These are phyloP conservation scores for Scedosporium apiospermum DNA, from an alignment of 2,329 filamentous ascomycete genomes.

Conservation along the genomic window DNA sequence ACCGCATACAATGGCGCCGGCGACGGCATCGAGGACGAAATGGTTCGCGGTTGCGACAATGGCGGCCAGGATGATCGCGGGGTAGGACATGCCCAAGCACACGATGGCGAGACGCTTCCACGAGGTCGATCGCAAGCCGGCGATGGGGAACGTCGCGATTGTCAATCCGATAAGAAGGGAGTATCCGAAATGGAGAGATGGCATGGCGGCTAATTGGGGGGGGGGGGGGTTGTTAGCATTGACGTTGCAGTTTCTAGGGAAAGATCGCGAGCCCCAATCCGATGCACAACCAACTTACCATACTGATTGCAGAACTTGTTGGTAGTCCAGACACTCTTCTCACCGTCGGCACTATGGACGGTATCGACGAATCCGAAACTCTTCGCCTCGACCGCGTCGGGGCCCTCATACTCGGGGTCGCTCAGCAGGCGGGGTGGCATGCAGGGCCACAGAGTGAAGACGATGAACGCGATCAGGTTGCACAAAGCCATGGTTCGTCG, in stretches of 20 bases:
- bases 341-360: slow-evolving; percentile 37
- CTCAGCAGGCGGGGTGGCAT: slow-evolving; percentile 55
- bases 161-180: slow-evolving; percentile 64
- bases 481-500: slow-evolving; percentile 52
- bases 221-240: slow-evolving; percentile 7
- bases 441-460: slow-evolving; percentile 55
- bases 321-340: slow-evolving; percentile 61
- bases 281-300: slow-evolving; percentile 31
- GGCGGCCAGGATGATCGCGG: slow-evolving; percentile 53
- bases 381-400: slow-evolving; percentile 47
- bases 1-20: slow-evolving; percentile 54
- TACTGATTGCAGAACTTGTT: slow-evolving; percentile 71
- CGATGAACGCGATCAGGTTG: slow-evolving; percentile 49
- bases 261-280: neutral
- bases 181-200: slow-evolving; percentile 67
- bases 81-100: slow-evolving; percentile 50
- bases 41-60: slow-evolving; percentile 67
- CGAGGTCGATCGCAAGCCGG: slow-evolving; percentile 38
- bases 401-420: slow-evolving; percentile 43
- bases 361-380: slow-evolving; percentile 54
- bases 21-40: slow-evolving; percentile 62
- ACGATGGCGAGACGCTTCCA: slow-evolving; percentile 38
- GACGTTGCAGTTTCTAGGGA: neutral
- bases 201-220: slow-evolving; percentile 54
- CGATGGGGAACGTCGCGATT: slow-evolving; percentile 54